These are phyloP conservation scores for Fusarium clavum DNA, from an alignment of 2,329 filamentous ascomycete genomes.

Conservation along the genomic window DNA sequence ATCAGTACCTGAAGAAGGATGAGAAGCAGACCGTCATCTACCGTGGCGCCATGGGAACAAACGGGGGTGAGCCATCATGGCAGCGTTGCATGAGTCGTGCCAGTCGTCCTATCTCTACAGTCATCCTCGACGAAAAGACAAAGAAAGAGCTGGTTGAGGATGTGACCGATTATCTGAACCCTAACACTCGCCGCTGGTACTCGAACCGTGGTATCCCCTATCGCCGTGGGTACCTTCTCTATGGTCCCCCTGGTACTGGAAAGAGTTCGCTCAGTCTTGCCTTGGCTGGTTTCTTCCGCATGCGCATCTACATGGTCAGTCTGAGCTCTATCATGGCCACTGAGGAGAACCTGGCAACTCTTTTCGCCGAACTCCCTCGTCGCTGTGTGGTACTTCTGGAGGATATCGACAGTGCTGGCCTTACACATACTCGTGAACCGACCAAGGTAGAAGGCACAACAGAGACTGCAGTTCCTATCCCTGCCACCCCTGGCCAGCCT, in stretches of 20 bases:
- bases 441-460: conserved; percentile 44
- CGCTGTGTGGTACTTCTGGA: conserved; percentile 80
- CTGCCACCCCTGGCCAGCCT: conserved; percentile 10
- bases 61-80: conserved; percentile 63
- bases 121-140: conserved; percentile 70
- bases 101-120: conserved; percentile 71
- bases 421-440: conserved; percentile 69
- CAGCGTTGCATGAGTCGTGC: conserved; percentile 71
- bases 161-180: conserved; percentile 71
- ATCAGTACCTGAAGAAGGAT: conserved; percentile 67
- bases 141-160: conserved; percentile 71
- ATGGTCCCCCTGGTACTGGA: conserved; percentile 84
- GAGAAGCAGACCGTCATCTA: conserved; percentile 74
- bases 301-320: conserved; percentile 79
- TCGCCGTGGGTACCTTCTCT: conserved; percentile 82
- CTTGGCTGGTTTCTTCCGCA: conserved; percentile 75
- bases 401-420: conserved; percentile 79
- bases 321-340: conserved; percentile 71
- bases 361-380: conserved; percentile 75
- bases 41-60: conserved; percentile 62
- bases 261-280: conserved; percentile 80
- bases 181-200: conserved; percentile 79
- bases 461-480: conserved; percentile 35
- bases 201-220: conserved; percentile 86
- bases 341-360: conserved; percentile 71